Evolutionary conservation across 2,329 filamentous ascomycete genomes (phyloP), one percentile per base, ranked within the genome.

Genomic region (Amylocarpus encephaloides): DNA sequence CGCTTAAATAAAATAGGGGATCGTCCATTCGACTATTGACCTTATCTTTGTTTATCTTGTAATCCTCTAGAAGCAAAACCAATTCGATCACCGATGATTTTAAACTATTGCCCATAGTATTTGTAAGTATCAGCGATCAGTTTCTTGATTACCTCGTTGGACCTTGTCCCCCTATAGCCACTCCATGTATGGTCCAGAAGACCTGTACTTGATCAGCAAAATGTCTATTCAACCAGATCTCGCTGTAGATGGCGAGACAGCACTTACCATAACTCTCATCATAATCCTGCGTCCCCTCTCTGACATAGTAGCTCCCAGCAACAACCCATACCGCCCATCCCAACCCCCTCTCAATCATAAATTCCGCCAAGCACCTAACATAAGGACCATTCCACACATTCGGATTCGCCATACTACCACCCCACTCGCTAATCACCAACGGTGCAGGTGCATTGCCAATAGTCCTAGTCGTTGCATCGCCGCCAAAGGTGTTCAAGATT

Each of bases 291-390:
- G 48, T 68, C 0, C 77, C 77, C 9, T 66, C 61, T 1, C 78
- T 68, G 45, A 75, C 70, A 56, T 82, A 81, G 58, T 82, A 82
- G 57, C 75, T 78, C 1, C 77, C 77, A 0, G 70, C 70, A 15
- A 84, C 49, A 34, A 80, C 79, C 74, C 78, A 81, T 66, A 76
- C 70, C 63, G 77, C 72, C 78, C 79, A 79, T 11, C 79, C 73
- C 0, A 73, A 71, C 65, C 76, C 50, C 18, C 44, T 39, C 0
- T 35, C 44, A 22, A 44, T 51, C 36, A 63, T 70, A 58, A 73
- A 66, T 35, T 67, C 62, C 0, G 73, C 71, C 44, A 83, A 62
- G 59, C 72, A 80, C 12, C 65, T 64, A 5, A 71, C 69, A 60
- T 83, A 83, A 2, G 74, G 71, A 7, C 67, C 64, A 40, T 67